Evolutionary conservation across 169 alveolate genomes (phyloP).

Genomic region (Plasmodium sp.): DNA sequence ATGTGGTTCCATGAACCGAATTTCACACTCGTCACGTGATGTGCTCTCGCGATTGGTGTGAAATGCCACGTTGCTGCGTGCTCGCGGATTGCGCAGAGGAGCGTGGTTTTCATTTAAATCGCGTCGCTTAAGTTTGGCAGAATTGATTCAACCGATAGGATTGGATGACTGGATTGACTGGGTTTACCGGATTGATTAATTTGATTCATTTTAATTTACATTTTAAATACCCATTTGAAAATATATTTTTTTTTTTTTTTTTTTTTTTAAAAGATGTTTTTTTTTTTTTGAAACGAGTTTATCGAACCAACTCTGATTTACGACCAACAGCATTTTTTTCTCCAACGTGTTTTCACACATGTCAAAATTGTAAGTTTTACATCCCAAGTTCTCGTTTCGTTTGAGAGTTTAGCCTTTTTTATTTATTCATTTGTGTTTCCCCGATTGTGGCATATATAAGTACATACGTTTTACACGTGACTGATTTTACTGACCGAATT

Average conservation of each 20-base stretch:
- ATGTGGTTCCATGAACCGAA: constrained; percentile 1
- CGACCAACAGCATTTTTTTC: neutral
- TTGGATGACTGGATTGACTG: neutral
- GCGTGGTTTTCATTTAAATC: neutral
- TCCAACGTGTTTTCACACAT: neutral
- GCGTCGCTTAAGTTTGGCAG: neutral
- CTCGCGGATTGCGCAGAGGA: neutral
- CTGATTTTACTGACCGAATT: neutral
- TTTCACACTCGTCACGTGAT: neutral
- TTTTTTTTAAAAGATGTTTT: neutral
- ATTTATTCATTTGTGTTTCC: neutral
- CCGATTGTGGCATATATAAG: neutral
- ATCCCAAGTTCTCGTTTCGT: neutral
- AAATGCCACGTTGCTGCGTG: neutral
- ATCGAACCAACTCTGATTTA: neutral
- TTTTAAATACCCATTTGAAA: neutral
- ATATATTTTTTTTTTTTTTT: neutral
- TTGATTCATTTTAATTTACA: neutral
- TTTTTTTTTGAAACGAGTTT: neutral
- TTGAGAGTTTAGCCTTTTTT: neutral
- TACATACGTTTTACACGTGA: neutral
- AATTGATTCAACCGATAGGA: neutral
- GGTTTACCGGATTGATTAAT: neutral
- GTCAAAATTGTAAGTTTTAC: neutral
- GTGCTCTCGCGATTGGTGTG: neutral